Percentiles rank a stretch among this genome's conserved stretches.
Evolutionary conservation across 1,284 basidiomycete species (phyloP).

Genomic region (Apiotrichum siamense): DNA sequence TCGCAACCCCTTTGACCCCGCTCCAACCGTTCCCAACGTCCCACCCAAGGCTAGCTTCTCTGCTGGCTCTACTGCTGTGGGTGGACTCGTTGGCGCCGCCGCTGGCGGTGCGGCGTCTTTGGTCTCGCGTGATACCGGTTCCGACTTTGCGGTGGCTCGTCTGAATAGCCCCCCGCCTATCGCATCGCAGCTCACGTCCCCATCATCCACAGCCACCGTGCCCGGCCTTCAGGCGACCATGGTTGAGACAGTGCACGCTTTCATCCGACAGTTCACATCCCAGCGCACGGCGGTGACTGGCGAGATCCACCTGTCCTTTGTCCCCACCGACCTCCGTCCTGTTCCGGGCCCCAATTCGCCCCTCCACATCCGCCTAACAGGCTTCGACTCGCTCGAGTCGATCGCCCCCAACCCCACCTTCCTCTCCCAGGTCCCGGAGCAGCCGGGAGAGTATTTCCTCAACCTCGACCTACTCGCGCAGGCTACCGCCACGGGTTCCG

Average conservation of each 20-base stretch:
- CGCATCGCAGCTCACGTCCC: neutral
- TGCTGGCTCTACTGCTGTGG: neutral
- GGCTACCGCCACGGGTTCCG: conserved; percentile 14
- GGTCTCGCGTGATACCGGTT: no score
- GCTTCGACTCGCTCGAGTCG: conserved; percentile 51
- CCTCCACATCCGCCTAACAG: conserved; percentile 48
- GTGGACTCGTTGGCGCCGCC: conserved; percentile 4
- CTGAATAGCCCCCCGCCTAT: neutral
- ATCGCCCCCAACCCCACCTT: conserved; percentile 52
- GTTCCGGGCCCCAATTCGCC: neutral
- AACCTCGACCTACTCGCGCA: conserved; percentile 44
- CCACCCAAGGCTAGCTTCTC: no score
- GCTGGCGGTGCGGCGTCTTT: neutral
- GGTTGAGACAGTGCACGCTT: conserved; percentile 52
- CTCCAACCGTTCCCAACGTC: conserved; percentile 18
- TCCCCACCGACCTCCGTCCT: neutral
- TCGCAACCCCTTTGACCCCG: conserved; percentile 44
- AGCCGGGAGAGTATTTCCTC: conserved; percentile 50
- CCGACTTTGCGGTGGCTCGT: no score
- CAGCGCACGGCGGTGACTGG: conserved; percentile 31
- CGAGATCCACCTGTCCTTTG: conserved; percentile 43
- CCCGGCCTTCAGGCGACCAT: conserved; percentile 48
- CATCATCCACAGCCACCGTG: neutral
- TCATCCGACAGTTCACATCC: conserved; percentile 32
- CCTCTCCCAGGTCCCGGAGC: conserved; percentile 45